Base-by-base conservation (phyloP, 2,329 filamentous ascomycete species). In the Fusarium stilboides region DNA sequence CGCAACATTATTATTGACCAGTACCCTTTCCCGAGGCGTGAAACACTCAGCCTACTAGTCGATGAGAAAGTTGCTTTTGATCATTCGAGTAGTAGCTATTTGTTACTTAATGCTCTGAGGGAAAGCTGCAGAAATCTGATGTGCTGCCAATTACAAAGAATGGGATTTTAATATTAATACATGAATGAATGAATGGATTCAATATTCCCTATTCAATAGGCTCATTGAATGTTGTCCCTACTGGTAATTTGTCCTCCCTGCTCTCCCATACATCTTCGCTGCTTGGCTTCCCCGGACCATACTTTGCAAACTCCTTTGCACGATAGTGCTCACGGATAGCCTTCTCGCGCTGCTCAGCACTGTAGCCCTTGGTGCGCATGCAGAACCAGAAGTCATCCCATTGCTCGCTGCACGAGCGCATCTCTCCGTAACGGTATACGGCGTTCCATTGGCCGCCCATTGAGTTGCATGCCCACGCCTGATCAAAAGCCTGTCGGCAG, bases 341-440 rank as follows among this genome's bases (percentile, higher is more conserved):
- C 53, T 84, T 86, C 62, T 87, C 89, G 74, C 89, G 88, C 70
- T 89, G 82, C 43, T 85, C 81, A 24, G 88, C 86, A 1, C 85
- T 79, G 75, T 89, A 89, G 3, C 86, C 86, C 74, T 91, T 90
- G 37, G 90, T 90, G 69, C 93, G 90, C 94, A 98, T 98, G 85
- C 96, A 99, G 82, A 98, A 95, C 92, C 94, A 97, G 81, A 97
- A 98, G 80, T 97, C 93, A 65, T 91, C 88, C 94, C 95, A 98
- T 68, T 94, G 90, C 71, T 97, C 92, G 65, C 85, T 88, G 85
- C 96, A 99, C 5, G 88, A 86, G 44, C 91, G 88, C 75, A 97
- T 83, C 42, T 85, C 83, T 65, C 96, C 96, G 77, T 94, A 91
- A 39, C 96, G 92, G 85, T 98, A 99, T 37, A 98, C 87, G 75